A percentile compares a stretch with the other conserved stretches of the same genome.
Evolutionary conservation across 192 early-diverging fungal species (phyloP).

Genomic region (Chytriomyces sp.): DNA sequence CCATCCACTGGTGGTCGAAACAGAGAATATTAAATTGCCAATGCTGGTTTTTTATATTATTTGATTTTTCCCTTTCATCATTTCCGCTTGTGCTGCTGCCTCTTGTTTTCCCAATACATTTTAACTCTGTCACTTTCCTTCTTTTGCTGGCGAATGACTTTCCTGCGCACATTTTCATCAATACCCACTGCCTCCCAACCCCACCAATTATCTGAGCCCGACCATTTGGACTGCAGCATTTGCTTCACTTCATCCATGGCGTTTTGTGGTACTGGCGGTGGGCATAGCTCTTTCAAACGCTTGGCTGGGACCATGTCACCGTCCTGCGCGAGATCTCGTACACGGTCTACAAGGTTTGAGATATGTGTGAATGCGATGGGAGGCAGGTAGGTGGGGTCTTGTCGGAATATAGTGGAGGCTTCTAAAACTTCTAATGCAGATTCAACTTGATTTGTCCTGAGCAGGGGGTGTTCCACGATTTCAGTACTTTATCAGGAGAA

Average conservation of each 20-base stretch:
- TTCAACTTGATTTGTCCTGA: conserved; percentile 36
- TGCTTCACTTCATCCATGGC: conserved; percentile 33
- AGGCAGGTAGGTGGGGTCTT: conserved; percentile 46
- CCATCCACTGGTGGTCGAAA: too few relatives aligned
- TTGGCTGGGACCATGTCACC: conserved; percentile 42
- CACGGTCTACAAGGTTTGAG: conserved; percentile 37
- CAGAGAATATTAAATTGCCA: too few relatives aligned
- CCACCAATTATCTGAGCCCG: conserved; percentile 46
- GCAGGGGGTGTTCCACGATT: not conserved
- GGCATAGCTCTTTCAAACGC: conserved; percentile 45
- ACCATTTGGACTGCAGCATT: conserved; percentile 38
- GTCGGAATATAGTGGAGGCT: conserved; percentile 40
- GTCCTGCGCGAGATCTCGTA: conserved; percentile 40
- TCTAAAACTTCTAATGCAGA: conserved; percentile 45
- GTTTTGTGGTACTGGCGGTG: conserved; percentile 36
- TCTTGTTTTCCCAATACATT: conserved; percentile 24
- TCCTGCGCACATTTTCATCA: conserved; percentile 31
- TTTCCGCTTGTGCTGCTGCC: not conserved
- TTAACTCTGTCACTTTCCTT: conserved; percentile 25
- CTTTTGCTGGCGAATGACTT: conserved; percentile 13
- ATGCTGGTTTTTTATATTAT: too few relatives aligned
- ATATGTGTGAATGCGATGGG: conserved; percentile 42
- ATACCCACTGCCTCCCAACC: conserved; percentile 52
- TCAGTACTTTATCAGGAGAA: too few relatives aligned
- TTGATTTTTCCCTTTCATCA: too few relatives aligned